Evolutionary conservation across 2,329 filamentous ascomycete species (phyloP).

Genomic region (Xylariales sp.): DNA sequence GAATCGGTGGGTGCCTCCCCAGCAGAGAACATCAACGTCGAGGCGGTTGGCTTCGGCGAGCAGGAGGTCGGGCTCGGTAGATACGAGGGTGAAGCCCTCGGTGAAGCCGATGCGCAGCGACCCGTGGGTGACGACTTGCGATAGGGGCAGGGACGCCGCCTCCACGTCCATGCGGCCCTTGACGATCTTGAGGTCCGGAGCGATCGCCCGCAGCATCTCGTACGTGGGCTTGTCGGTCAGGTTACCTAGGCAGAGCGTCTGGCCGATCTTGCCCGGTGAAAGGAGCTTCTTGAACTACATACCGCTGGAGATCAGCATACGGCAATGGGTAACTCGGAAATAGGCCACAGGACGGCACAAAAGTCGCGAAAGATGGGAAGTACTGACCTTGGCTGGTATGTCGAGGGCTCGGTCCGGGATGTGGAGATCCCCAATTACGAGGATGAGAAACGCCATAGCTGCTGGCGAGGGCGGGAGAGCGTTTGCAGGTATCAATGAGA

Average conservation of each 20-base stretch:
- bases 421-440: constrained; percentile 90
- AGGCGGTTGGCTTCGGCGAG: constrained; percentile 65
- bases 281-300: constrained; percentile 79
- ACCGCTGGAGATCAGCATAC: background rate
- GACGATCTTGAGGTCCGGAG: constrained; percentile 68
- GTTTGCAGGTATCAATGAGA: too few relatives aligned
- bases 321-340: constrained; percentile 7
- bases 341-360: background rate
- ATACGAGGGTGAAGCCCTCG: constrained; percentile 65
- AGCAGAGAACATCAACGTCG: constrained; percentile 66
- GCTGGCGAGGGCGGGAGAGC: too few relatives aligned
- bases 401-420: constrained; percentile 90
- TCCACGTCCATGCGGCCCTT: constrained; percentile 65
- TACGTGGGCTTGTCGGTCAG: constrained; percentile 76
- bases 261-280: constrained; percentile 76
- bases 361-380: background rate
- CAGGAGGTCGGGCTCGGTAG: constrained; percentile 61
- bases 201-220: constrained; percentile 72
- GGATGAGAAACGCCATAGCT: constrained; percentile 82
- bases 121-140: constrained; percentile 63
- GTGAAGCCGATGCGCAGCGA: constrained; percentile 62
- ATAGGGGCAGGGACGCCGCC: constrained; percentile 60
- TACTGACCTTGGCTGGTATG: constrained; percentile 76
- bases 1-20: constrained; percentile 64
- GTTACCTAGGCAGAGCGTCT: constrained; percentile 77